Evolutionary conservation across 2,329 filamentous ascomycete species (phyloP), one percentile per base, ranked within the genome.

Genomic region (Zopfia rhizophila): DNA sequence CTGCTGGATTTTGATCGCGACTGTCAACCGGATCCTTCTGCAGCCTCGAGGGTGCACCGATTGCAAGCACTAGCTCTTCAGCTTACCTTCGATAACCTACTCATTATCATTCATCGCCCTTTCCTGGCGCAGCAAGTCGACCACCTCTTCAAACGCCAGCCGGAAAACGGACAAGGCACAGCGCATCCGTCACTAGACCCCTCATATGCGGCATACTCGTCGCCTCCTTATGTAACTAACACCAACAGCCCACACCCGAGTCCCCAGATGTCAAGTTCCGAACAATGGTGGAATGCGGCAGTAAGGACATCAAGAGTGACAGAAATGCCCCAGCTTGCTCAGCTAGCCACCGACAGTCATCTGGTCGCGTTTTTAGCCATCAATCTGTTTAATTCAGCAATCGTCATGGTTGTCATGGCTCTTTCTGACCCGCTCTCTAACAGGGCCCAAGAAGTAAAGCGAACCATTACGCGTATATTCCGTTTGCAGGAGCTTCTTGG

Each of bases 361-460:
- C 60, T 75, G 4, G 72, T 75, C 5, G 70, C 74, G 5, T 77
- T 77, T 43, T 56, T 77, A 13, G 75, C 72, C 3, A 75, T 77
- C 50, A 77, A 77, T 41, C 48, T 77, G 8, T 77, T 77, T 61
- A 75, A 75, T 35, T 72, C 74, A 1, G 71, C 74, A 5, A 70
- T 77, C 18, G 74, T 77, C 10, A 61, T 78, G 38, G 69, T 72
- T 17, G 66, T 77, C 1, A 62, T 73, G 27, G 73, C 75, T 2
- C 60, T 77, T 2, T 73, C 73, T 2, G 68, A 76, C 21, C 72
- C 73, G 0, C 65, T 78, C 1, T 75, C 73, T 0, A 68, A 75
- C 36, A 58, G 63, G 19, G 74, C 75, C 1, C 75, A 77, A 48
- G 66, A 70, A 30, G 68, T 72, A 1, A 77, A 78, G 45, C 66